Conservation (phyloP, 2,329 filamentous ascomycete genomes). For the Fusarium caatingaense region DNA sequence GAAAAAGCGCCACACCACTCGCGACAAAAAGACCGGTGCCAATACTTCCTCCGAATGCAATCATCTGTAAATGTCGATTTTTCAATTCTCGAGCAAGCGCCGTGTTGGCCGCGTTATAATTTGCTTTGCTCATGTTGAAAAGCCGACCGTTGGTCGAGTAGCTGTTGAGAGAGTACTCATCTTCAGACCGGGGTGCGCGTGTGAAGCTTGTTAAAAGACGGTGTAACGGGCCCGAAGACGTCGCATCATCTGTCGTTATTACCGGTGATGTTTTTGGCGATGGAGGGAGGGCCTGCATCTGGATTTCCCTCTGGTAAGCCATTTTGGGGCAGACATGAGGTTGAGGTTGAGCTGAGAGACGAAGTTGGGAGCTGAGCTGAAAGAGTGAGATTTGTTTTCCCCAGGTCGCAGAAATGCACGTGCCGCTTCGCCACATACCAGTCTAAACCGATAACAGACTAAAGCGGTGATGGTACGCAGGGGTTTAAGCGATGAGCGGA, state of each 20-base stretch:
- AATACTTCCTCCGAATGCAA: slow-evolving; percentile 80
- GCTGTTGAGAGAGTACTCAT: slow-evolving; percentile 25
- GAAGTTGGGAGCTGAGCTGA: background rate
- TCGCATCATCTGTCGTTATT: background rate
- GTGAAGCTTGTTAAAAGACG: slow-evolving; percentile 32
- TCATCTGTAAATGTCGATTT: slow-evolving; percentile 68
- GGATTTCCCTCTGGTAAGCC: slow-evolving; percentile 34
- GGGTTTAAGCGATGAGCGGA: background rate
- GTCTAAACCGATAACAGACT: slow-evolving; percentile 6
- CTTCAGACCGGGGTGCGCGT: slow-evolving; percentile 25
- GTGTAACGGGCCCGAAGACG: background rate
- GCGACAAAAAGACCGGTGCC: slow-evolving; percentile 89
- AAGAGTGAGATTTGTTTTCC: slow-evolving; percentile 9
- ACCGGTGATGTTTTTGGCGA: slow-evolving; percentile 1
- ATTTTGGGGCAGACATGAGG: slow-evolving; percentile 32
- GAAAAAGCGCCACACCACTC: slow-evolving; percentile 76
- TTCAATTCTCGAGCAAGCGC: slow-evolving; percentile 81
- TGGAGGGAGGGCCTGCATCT: slow-evolving; percentile 31
- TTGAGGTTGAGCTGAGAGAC: background rate
- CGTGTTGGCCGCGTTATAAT: slow-evolving; percentile 80
- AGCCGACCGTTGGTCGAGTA: slow-evolving; percentile 47
- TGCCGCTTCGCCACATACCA: slow-evolving; percentile 12
- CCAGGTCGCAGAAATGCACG: slow-evolving; percentile 17
- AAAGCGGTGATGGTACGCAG: background rate
- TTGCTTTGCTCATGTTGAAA: slow-evolving; percentile 66